phyloP scores from a whole-genome alignment of 176 grass and related monocot genomes.

The Echinochloa phyllopogon region DNA sequence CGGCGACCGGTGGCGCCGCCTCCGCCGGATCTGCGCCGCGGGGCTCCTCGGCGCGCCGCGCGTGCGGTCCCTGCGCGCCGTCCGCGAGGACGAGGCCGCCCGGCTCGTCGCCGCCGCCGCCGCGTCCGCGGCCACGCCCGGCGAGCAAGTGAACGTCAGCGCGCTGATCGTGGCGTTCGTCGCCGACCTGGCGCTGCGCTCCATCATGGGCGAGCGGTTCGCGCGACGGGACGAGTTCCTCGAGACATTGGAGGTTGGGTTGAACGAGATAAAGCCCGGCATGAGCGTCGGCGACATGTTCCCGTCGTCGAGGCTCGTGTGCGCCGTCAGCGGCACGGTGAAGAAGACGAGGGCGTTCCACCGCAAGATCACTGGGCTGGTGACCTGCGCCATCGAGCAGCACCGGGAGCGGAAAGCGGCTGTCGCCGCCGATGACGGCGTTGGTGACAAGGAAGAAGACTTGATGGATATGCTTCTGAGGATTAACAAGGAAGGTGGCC shows the following conservation, averaged over 20 bases:
- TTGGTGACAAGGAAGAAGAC: too few relatives aligned
- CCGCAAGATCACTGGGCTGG: too few relatives aligned
- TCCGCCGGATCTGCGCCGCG: constrained; percentile 17
- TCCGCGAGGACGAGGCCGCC: constrained; percentile 43
- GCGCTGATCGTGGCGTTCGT: constrained; percentile 12
- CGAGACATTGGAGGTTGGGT: not conserved
- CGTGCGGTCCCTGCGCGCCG: constrained; percentile 23
- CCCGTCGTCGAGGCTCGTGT: constrained; percentile 16
- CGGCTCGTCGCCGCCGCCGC: not conserved
- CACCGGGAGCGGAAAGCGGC: too few relatives aligned
- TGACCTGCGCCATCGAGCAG: too few relatives aligned
- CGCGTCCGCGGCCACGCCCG: not conserved
- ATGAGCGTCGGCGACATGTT: constrained; percentile 22
- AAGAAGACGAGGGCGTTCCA: too few relatives aligned
- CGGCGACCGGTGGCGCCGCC: constrained; percentile 35
- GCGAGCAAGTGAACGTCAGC: constrained; percentile 24
- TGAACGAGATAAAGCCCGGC: not conserved
- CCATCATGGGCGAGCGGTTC: not conserved
- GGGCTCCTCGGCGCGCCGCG: constrained; percentile 39
- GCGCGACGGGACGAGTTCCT: not conserved
- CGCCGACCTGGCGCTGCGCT: constrained; percentile 11
- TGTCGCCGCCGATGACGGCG: too few relatives aligned
- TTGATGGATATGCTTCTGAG: too few relatives aligned
- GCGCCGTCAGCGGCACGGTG: not conserved
- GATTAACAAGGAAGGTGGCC: too few relatives aligned